These are phyloP conservation scores for Acanthamoeba divionensis DNA, from an alignment of 208 protist species.

Conservation along the genomic window DNA sequence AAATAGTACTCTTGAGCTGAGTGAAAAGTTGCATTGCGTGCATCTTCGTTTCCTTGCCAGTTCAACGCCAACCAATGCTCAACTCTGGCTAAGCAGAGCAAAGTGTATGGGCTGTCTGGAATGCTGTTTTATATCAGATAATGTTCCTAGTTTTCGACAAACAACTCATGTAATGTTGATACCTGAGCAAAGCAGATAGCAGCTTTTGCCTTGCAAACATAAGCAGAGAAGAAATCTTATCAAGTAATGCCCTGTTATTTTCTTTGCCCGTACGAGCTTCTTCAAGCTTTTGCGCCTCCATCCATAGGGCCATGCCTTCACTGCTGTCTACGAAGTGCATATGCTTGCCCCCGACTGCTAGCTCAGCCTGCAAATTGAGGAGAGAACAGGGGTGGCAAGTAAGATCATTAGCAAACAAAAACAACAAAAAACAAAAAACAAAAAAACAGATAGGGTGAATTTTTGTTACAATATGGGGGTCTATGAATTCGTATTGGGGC, in stretches of 20 bases:
- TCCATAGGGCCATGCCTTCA: neutral
- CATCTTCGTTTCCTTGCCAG: neutral
- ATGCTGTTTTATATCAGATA: neutral
- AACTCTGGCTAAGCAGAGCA: neutral
- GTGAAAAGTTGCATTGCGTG: neutral
- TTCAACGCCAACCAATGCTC: constrained; percentile 5
- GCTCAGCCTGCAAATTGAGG: neutral
- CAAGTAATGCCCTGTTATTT: neutral
- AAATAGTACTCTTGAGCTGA: neutral
- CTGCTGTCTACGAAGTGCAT: constrained; percentile 1
- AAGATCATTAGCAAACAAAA: neutral
- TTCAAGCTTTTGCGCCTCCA: neutral
- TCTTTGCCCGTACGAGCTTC: neutral
- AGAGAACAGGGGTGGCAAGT: neutral
- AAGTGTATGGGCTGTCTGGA: constrained; percentile 5
- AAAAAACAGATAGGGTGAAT: neutral
- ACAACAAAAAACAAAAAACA: neutral
- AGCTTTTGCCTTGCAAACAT: constrained; percentile 11
- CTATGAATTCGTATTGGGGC: neutral
- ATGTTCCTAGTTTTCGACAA: neutral
- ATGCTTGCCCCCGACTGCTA: neutral
- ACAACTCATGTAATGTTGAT: neutral
- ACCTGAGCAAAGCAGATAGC: neutral
- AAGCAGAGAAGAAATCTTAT: neutral
- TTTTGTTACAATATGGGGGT: neutral